phyloP scores from a whole-genome alignment of 768 basidiomycete genomes.

The Lactarius indigo region DNA sequence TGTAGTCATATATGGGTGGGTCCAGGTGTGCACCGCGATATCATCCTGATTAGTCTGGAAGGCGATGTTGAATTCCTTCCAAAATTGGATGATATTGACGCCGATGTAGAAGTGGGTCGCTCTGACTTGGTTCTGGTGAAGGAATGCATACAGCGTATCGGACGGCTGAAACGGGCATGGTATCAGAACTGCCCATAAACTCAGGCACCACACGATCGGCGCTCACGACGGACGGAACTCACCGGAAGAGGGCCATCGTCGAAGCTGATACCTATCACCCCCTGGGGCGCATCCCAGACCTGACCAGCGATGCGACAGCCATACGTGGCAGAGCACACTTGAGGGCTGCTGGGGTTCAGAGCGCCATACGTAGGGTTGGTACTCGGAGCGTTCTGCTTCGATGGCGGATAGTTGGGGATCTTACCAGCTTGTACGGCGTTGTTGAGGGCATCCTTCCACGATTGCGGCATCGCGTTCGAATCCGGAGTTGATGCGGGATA shows the following conservation, averaged over 20 bases:
- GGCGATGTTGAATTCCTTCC: constrained; percentile 34
- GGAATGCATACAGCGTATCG: constrained; percentile 37
- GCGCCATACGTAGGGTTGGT: constrained; percentile 23
- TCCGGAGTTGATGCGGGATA: constrained; percentile 36
- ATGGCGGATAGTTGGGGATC: constrained; percentile 36
- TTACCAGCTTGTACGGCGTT: constrained; percentile 34
- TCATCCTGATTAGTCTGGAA: constrained; percentile 35
- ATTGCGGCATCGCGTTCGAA: constrained; percentile 33
- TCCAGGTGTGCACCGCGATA: constrained; percentile 57
- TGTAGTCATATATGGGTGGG: constrained; percentile 79
- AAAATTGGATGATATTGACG: constrained; percentile 37
- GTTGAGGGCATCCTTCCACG: constrained; percentile 41
- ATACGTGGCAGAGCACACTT: constrained; percentile 38
- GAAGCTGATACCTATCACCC: constrained; percentile 35
- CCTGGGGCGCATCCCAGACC: constrained; percentile 40
- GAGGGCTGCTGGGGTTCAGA: constrained; percentile 26
- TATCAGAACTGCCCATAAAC: not conserved
- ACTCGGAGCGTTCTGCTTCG: constrained; percentile 29
- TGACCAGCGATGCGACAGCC: constrained; percentile 33
- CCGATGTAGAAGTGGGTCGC: constrained; percentile 51
- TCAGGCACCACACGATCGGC: not conserved
- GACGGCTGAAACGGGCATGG: constrained; percentile 24
- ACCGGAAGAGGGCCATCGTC: constrained; percentile 38
- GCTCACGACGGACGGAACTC: not conserved
- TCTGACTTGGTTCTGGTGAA: constrained; percentile 35